Conservation (phyloP, 2,329 filamentous ascomycete genomes). For the Pyrenochaeta sp. region DNA sequence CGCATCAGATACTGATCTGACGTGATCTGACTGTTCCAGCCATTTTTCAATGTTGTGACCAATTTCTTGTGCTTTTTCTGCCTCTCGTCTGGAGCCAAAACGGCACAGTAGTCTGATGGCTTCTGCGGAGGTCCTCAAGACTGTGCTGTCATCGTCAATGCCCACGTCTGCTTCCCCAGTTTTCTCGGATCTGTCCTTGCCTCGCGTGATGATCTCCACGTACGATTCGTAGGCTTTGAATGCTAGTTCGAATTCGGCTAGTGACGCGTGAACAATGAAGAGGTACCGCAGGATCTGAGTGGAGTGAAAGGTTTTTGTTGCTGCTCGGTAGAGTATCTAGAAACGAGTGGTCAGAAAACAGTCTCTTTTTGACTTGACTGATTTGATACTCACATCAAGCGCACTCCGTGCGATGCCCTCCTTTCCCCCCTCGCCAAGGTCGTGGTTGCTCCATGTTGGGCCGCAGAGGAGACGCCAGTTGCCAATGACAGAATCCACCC, state of each 20-base stretch:
- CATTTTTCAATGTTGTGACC: conserved; percentile 76
- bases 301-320: conserved; percentile 94
- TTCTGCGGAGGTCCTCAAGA: conserved; percentile 80
- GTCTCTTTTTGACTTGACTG: not conserved
- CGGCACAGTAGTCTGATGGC: conserved; percentile 83
- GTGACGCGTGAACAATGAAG: conserved; percentile 84
- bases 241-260: conserved; percentile 91
- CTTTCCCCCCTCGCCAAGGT: conserved; percentile 83
- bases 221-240: conserved; percentile 93
- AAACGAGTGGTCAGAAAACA: conserved; percentile 9
- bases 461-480: conserved; percentile 90
- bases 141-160: conserved; percentile 79
- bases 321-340: conserved; percentile 84
- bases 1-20: conserved; percentile 33
- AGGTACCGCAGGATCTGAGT: conserved; percentile 85
- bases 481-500: conserved; percentile 78
- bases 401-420: conserved; percentile 77
- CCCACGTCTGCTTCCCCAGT: conserved; percentile 71
- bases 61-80: conserved; percentile 79
- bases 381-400: conserved; percentile 64
- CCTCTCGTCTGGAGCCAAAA: conserved; percentile 77
- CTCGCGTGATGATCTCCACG: conserved; percentile 83
- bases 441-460: conserved; percentile 78
- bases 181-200: conserved; percentile 84
- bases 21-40: conserved; percentile 65